Base-by-base conservation (phyloP, 2,329 filamentous ascomycete genomes). In the Trichoderma atrobrunneum region DNA sequence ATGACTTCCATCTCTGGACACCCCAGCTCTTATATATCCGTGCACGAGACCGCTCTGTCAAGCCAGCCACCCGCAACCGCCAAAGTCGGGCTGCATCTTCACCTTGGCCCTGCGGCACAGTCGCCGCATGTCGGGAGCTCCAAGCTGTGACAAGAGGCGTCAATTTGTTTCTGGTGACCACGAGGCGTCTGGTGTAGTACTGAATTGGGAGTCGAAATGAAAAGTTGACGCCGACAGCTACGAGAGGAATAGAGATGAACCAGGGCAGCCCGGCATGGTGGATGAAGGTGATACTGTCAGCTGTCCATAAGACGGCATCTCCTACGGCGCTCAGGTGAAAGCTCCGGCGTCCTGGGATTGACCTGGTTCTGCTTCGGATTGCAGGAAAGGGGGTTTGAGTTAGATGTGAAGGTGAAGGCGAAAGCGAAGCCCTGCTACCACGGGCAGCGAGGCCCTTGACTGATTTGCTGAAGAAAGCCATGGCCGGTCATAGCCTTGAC, bases 181-280 rank as follows among this genome's bases (percentile, higher is more conserved):
- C 75, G 14, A 82, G 78, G 28, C 76, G 65, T 66, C 79, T 76
- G 57, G 76, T 82, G 76, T 88, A 85, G 71, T 83, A 74, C 43
- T 80, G 81, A 7, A 86, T 79, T 7, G 88, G 88, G 5, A 88
- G 77, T 16, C 87, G 82, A 72, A 85, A 76, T 62, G 82, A 71
- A 51, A 84, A 75, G 77, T 82, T 85, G 76, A 88, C 78, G 60
- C 80, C 77, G 2, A 88, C 73, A 7, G 86, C 86, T 16, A 87
- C 79, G n/a, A 87, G 80, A 5, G 88, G 87, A 61, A 90, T 87
- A 32, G 84, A 82, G 36, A 88, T 74, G 74, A 82, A 88, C 88
- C 88, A 90, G 1, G 87, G 87, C 1, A 85, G 77, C 48, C 84
- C 82, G 28, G 81, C 81, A 62, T 76, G 71, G 76, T 90, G 87